These are phyloP conservation scores for Populus hybrid DNA, from an alignment of 441 rosid species.

Conservation along the genomic window DNA sequence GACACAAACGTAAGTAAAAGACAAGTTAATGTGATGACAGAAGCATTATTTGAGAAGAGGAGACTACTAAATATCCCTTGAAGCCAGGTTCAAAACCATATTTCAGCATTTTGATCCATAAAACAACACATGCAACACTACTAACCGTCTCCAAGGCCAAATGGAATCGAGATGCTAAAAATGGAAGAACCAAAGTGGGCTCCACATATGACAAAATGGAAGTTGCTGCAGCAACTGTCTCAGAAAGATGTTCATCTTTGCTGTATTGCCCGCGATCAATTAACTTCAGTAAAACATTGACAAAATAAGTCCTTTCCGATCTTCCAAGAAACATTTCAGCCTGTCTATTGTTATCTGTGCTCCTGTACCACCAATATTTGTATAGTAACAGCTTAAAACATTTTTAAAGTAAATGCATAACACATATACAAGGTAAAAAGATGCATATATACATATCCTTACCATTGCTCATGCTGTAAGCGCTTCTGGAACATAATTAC, in stretches of 20 bases:
- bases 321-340: constrained; percentile 57
- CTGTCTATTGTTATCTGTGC: constrained; percentile 34
- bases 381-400: constrained; percentile 30
- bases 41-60: constrained; percentile 12
- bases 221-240: constrained; percentile 98
- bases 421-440: constrained; percentile 14
- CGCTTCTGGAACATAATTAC: constrained; percentile 93
- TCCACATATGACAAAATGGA: constrained; percentile 94
- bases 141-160: constrained; percentile 99
- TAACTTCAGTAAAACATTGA: constrained; percentile 71
- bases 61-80: constrained; percentile 2
- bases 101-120: constrained; percentile 6
- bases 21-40: constrained; percentile 36
- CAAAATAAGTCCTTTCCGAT: constrained; percentile 75
- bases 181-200: constrained; percentile 95
- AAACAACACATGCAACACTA: constrained; percentile 24
- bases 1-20: constrained; percentile 47
- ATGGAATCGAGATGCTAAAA: constrained; percentile 87
- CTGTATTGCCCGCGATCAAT: constrained; percentile 99
- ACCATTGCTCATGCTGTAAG: constrained; percentile 88
- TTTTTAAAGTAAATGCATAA: not conserved
- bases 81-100: constrained; percentile 7
- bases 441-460: constrained; percentile 32
- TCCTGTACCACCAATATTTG: constrained; percentile 46
- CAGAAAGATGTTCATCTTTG: constrained; percentile 97